Evolutionary conservation across 257 asterid genomes (phyloP).

Genomic region (Verbascum thapsus): DNA sequence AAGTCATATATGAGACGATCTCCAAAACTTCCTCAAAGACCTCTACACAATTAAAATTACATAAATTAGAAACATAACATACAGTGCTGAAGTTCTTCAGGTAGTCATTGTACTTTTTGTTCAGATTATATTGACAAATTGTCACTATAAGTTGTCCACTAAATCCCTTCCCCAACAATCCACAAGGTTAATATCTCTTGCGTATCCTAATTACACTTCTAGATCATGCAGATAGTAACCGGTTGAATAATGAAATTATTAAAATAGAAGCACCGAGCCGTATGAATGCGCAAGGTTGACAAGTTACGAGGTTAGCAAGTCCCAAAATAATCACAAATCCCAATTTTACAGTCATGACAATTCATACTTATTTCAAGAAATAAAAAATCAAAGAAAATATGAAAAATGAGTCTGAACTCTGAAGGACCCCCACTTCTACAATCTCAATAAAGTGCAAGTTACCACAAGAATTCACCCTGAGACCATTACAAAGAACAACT

Average conservation of each 20-base stretch:
- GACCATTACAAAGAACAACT: not conserved
- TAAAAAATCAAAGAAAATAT: not conserved
- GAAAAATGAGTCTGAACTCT: not conserved
- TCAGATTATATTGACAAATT: not conserved
- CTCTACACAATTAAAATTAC: constrained; percentile 59
- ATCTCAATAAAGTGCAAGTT: not conserved
- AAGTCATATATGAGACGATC: constrained; percentile 97
- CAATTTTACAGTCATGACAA: not conserved
- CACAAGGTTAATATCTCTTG: constrained; percentile 16
- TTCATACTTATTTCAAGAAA: not conserved
- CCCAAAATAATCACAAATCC: not conserved
- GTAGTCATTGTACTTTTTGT: not conserved
- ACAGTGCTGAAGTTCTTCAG: not conserved
- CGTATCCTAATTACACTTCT: not conserved
- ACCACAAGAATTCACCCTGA: constrained; percentile 7
- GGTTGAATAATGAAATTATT: not conserved
- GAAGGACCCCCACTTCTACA: not conserved
- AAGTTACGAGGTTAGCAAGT: not conserved
- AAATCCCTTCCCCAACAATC: not conserved
- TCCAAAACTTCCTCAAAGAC: constrained; percentile 98
- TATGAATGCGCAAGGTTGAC: not conserved
- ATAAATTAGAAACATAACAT: constrained; percentile 8
- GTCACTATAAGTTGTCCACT: constrained; percentile 11
- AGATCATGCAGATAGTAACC: not conserved
- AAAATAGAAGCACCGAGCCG: not conserved